Evolutionary conservation across 495 filamentous ascomycete genomes (phyloP).

Genomic region (Lasiosphaeriaceae sp.): DNA sequence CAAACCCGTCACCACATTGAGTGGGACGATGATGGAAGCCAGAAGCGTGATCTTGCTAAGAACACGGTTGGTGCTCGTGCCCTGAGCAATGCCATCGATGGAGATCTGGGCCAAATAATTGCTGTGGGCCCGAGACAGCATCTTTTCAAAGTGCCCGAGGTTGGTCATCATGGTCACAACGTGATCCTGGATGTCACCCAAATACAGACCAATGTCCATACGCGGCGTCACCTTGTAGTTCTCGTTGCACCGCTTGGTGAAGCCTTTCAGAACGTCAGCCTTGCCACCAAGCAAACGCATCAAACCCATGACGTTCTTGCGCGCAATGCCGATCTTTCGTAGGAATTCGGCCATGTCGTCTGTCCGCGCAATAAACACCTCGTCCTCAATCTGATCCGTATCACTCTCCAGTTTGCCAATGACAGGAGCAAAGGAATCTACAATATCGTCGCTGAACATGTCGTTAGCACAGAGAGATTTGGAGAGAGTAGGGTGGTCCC

Average conservation of each 20-base stretch:
- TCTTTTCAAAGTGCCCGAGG: constrained; percentile 93
- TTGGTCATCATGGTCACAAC: constrained; percentile 99
- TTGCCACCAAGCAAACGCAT: constrained; percentile 94
- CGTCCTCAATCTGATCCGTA: constrained; percentile 90
- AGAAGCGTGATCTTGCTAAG: constrained; percentile 94
- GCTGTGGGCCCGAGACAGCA: constrained; percentile 89
- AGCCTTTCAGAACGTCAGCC: constrained; percentile 93
- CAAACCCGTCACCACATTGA: constrained; percentile 91
- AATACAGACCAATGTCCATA: constrained; percentile 91
- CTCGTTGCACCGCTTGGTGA: constrained; percentile 97
- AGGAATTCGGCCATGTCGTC: constrained; percentile 85
- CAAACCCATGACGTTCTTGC: constrained; percentile 90
- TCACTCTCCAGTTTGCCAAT: constrained; percentile 82
- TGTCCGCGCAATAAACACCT: constrained; percentile 83
- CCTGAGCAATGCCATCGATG: constrained; percentile 79
- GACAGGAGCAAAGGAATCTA: constrained; percentile 88
- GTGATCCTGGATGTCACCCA: constrained; percentile 97
- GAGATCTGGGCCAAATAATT: constrained; percentile 95
- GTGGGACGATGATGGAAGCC: constrained; percentile 90
- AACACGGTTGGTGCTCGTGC: constrained; percentile 75
- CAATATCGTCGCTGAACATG: constrained; percentile 76
- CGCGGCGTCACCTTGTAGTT: constrained; percentile 91
- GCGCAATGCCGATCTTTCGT: constrained; percentile 79
- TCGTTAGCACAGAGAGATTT: constrained; percentile 16
- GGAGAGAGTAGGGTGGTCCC: neutral